Evolutionary conservation across 2,329 filamentous ascomycete species (phyloP).

Genomic region (Cryphonectria nitschkei): DNA sequence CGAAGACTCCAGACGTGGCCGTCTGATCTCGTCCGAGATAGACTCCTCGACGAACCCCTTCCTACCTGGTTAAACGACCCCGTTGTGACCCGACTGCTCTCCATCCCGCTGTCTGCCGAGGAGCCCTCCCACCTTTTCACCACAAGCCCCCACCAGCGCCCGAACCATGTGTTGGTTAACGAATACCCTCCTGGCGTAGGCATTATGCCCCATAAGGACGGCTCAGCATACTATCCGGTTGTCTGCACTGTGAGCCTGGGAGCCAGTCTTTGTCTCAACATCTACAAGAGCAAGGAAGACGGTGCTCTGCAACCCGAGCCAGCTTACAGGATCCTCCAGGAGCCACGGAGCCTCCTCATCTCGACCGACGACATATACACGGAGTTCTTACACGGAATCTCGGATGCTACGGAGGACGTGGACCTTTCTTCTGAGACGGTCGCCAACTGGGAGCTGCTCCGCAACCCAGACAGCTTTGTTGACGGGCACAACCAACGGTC

Average conservation of each 20-base stretch:
- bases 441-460: constrained; percentile 73
- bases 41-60: constrained; percentile 73
- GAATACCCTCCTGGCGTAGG: constrained; percentile 86
- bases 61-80: constrained; percentile 76
- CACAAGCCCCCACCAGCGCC: constrained; percentile 71
- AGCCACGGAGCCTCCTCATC: constrained; percentile 79
- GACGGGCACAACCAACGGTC: constrained; percentile 60
- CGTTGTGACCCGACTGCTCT: constrained; percentile 63
- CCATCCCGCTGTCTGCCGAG: constrained; percentile 46
- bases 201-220: constrained; percentile 98
- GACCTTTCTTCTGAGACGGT: constrained; percentile 64
- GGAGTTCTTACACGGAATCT: constrained; percentile 75
- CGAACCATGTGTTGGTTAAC: constrained; percentile 94
- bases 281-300: constrained; percentile 67
- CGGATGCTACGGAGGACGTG: constrained; percentile 67
- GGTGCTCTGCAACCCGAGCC: constrained; percentile 58
- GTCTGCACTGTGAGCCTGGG: constrained; percentile 92
- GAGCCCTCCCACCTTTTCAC: constrained; percentile 48
- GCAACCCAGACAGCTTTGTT: constrained; percentile 49
- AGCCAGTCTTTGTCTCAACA: constrained; percentile 74
- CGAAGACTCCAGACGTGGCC: constrained; percentile 91
- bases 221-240: constrained; percentile 80
- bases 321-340: constrained; percentile 71
- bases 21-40: constrained; percentile 77
- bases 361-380: constrained; percentile 72